Percentiles rank a stretch among this genome's conserved stretches.
phyloP scores from a whole-genome alignment of 148 eudicot genomes.

The Rhododendron molle region DNA sequence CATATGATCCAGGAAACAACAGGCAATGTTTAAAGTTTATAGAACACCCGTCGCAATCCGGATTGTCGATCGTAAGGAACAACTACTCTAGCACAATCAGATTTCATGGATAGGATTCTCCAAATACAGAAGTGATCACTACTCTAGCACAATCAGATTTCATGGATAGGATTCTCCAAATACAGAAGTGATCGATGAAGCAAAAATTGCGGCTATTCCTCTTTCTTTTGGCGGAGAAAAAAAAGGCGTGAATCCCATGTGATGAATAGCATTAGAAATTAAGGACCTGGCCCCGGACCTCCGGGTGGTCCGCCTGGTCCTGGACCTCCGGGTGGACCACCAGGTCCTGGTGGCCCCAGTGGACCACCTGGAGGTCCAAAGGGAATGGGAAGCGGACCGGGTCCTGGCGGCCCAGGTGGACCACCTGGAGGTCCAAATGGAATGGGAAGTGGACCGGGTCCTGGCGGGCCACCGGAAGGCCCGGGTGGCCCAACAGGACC shows the following conservation, averaged over 20 bases:
- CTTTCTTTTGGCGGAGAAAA: neutral
- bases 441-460: neutral
- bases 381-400: neutral
- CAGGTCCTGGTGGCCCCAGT: neutral
- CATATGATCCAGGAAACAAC: neutral
- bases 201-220: neutral
- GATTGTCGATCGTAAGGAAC: neutral
- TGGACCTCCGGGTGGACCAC: neutral
- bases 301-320: neutral
- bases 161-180: neutral
- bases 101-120: no score
- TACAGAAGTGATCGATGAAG: neutral
- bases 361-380: neutral
- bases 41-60: neutral
- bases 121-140: no score
- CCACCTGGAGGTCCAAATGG: constrained; percentile 9
- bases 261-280: neutral
- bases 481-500: constrained; percentile 11
- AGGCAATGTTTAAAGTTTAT: neutral
- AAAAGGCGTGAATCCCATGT: neutral
- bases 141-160: neutral
- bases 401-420: neutral
- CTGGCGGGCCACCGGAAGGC: constrained; percentile 9
- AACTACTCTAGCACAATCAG: neutral
- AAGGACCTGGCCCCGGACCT: neutral